Evolutionary conservation across 768 basidiomycete genomes (phyloP), one percentile per base, ranked within the genome.

Genomic region (Suillus alpinus): DNA sequence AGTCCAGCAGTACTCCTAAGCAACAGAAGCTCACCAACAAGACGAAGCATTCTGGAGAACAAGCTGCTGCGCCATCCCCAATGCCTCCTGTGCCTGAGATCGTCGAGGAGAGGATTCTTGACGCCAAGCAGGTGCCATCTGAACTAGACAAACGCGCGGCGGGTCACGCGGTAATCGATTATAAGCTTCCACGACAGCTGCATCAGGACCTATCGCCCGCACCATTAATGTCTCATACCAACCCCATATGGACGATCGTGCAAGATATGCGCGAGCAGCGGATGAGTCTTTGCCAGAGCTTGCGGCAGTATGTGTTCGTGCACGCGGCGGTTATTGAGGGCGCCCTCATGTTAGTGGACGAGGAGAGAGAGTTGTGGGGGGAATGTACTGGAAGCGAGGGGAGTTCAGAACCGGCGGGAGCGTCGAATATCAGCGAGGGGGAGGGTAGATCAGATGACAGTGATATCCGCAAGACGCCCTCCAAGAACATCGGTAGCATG

Each of bases 251-350:
- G 71, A 82, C 86, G 58, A 83, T 97, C 1, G 80, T 98, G 56
- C 93, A 95, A 74, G 92, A 95, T 70, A 94, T 98, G 88, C 83
- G 96, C 49, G 88, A 95, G 73, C 95, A 98, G 76, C 81, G 96
- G 58, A 98, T 98, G 96, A 94, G 92, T 68, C 75, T 97, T 63
- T 96, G 95, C 70, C 95, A 96, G 78, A 96, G 91, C 72, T 76
- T 95, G 69, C 79, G 95, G 60, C 96, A 98, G 76, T 98, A 95
- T 69, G 89, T 95, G 20, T 98, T 95, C 74, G 91, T 94, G 40
- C 92, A 97, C 71, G 86, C 88, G 34, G 93, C 88, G 18, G 80
- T 95, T 59, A 83, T 94, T 60, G 91, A 92, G 73, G 92, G 93
- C 7, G 83, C 88, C 16, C 73, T 94, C 75, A 80, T 83, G 81